Conservation (phyloP, 78 protist species). For the Emiliania huxleyi region DNA sequence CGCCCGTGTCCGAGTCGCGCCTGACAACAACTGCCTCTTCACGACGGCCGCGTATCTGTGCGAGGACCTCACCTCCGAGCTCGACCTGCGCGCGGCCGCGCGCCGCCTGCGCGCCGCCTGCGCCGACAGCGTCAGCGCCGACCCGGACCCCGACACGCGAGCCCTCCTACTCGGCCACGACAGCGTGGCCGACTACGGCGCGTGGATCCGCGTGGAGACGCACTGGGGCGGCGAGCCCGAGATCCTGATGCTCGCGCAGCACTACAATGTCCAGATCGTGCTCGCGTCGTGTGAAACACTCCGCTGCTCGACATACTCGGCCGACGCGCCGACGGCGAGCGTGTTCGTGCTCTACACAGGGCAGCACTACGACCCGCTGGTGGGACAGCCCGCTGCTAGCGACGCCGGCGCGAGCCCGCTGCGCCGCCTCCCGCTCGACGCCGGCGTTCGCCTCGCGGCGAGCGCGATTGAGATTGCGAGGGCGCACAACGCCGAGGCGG, state of each 20-base stretch:
- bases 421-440: neutral
- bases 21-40: neutral
- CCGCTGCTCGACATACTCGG: neutral
- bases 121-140: neutral
- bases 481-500: neutral
- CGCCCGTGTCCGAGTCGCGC: too few species aligned
- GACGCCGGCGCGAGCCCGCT: neutral
- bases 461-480: neutral
- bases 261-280: neutral
- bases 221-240: slow-evolving; percentile 11
- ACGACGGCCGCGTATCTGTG: neutral
- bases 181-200: neutral
- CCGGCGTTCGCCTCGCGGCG: neutral
- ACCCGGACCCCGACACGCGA: neutral
- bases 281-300: neutral
- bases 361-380: neutral
- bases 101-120: neutral
- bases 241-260: neutral
- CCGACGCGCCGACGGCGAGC: neutral
- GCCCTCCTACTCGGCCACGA: neutral
- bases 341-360: neutral
- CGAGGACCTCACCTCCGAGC: neutral
- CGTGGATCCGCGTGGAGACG: neutral
- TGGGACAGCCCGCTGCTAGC: neutral
- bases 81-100: neutral